Conservation (phyloP, 2,329 filamentous ascomycete species). For the Fusarium pseudoanthophilum region DNA sequence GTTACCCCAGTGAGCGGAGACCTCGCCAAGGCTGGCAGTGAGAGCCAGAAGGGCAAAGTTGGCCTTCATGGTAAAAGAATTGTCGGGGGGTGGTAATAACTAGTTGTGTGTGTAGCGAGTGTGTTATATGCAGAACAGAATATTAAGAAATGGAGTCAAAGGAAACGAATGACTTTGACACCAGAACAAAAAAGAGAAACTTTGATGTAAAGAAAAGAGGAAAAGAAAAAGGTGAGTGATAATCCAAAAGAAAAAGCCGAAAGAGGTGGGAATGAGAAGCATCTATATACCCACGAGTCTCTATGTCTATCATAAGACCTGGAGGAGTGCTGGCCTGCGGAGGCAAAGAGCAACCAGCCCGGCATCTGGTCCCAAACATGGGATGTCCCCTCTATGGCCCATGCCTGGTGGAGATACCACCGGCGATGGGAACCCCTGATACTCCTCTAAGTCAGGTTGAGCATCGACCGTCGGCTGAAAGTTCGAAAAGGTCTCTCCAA, state of each 20-base stretch:
- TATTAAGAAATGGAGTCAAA: conserved; percentile 54
- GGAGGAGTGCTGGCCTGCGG: conserved; percentile 8
- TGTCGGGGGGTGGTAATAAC: conserved; percentile 26
- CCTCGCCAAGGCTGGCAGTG: conserved; percentile 62
- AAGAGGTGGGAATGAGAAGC: conserved; percentile 38
- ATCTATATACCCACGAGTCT: conserved; percentile 45
- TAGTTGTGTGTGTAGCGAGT: conserved; percentile 37
- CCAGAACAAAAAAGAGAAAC: conserved; percentile 42
- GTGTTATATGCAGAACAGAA: conserved; percentile 39
- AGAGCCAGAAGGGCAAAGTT: conserved; percentile 60
- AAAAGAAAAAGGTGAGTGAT: conserved; percentile 44
- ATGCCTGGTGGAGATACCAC: conserved; percentile 35
- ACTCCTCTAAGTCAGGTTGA: conserved; percentile 12
- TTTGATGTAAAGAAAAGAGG: conserved; percentile 40
- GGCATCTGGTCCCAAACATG: conserved; percentile 39
- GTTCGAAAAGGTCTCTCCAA: conserved; percentile 20
- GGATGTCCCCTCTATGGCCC: conserved; percentile 23
- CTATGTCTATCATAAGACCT: conserved; percentile 2
- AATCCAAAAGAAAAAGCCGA: conserved; percentile 28
- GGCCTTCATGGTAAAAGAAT: conserved; percentile 61
- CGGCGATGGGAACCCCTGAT: conserved; percentile 33
- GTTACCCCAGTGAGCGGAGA: conserved; percentile 52
- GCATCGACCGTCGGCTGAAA: conserved; percentile 29
- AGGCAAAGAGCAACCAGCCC: conserved; percentile 35
- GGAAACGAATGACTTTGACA: conserved; percentile 68